Evolutionary conservation across 2,329 filamentous ascomycete genomes (phyloP).

Genomic region (Penicillium polonicum): DNA sequence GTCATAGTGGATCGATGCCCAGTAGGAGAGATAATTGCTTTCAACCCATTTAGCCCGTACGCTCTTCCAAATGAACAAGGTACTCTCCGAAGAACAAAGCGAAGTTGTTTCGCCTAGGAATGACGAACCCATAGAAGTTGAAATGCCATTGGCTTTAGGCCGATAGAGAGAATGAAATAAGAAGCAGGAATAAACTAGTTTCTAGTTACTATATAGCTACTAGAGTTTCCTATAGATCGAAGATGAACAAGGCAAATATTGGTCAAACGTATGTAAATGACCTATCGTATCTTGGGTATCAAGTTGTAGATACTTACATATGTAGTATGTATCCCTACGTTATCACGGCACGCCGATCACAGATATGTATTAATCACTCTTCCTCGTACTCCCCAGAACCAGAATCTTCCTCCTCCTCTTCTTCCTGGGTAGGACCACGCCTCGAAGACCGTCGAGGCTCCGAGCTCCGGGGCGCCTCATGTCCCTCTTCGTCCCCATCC

Average conservation of each 20-base stretch:
- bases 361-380: conserved; percentile 5
- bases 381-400: not conserved
- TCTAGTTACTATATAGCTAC: not conserved
- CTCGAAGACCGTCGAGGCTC: conserved; percentile 14
- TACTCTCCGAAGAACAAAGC: too few relatives aligned
- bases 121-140: too few relatives aligned
- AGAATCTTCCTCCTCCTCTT: conserved; percentile 4
- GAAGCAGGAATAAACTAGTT: not conserved
- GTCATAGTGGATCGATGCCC: too few relatives aligned
- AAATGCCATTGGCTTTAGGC: too few relatives aligned
- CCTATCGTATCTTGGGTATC: conserved; percentile 5
- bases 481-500: conserved; percentile 1
- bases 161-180: not conserved
- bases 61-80: too few relatives aligned
- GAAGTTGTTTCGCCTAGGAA: too few relatives aligned
- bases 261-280: not conserved
- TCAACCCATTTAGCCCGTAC: too few relatives aligned
- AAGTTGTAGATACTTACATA: conserved; percentile 3
- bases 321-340: conserved; percentile 2
- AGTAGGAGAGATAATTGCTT: too few relatives aligned
- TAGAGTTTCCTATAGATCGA: too few relatives aligned
- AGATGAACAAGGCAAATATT: not conserved
- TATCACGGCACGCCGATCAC: conserved; percentile 3
- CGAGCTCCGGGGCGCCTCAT: not conserved
- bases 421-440: conserved; percentile 3